Percentiles rank a stretch among this genome's conserved stretches.
Evolutionary conservation across 2,329 filamentous ascomycete species (phyloP).

Genomic region (Aspergillus ibericus): DNA sequence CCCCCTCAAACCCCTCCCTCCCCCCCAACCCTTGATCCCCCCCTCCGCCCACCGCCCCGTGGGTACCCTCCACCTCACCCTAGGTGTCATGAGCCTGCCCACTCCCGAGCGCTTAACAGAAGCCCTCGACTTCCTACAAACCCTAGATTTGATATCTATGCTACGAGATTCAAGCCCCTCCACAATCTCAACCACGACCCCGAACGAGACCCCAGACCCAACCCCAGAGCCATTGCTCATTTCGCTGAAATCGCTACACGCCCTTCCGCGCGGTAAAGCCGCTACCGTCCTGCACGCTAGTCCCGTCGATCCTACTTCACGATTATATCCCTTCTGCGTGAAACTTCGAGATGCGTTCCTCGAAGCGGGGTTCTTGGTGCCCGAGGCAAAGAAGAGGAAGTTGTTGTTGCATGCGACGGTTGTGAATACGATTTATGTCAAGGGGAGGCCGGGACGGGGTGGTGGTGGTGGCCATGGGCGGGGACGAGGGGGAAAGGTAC

Average conservation of each 20-base stretch:
- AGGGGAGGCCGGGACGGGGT: slow-evolving; percentile 20
- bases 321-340: slow-evolving; percentile 45
- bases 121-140: slow-evolving; percentile 48
- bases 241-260: slow-evolving; percentile 44
- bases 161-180: slow-evolving; percentile 25
- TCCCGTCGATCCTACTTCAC: slow-evolving; percentile 40
- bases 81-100: slow-evolving; percentile 79
- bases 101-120: slow-evolving; percentile 50
- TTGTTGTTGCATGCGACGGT: slow-evolving; percentile 82
- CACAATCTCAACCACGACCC: not conserved
- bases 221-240: no score
- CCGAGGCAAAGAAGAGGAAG: slow-evolving; percentile 43
- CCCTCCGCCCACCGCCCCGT: slow-evolving; percentile 69
- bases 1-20: slow-evolving; percentile 35
- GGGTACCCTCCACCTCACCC: slow-evolving; percentile 79
- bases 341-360: slow-evolving; percentile 44
- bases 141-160: slow-evolving; percentile 46
- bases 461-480: slow-evolving; percentile 1
- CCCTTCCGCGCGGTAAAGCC: slow-evolving; percentile 34
- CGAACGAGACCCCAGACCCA: no score
- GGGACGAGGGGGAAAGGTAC: slow-evolving; percentile 17
- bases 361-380: slow-evolving; percentile 44
- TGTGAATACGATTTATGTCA: slow-evolving; percentile 76
- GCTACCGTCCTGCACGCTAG: slow-evolving; percentile 44
- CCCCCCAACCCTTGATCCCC: slow-evolving; percentile 53